Evolutionary conservation across 1,284 basidiomycete genomes (phyloP), one percentile per base, ranked within the genome.

Genomic region (Volvariella surrecta): DNA sequence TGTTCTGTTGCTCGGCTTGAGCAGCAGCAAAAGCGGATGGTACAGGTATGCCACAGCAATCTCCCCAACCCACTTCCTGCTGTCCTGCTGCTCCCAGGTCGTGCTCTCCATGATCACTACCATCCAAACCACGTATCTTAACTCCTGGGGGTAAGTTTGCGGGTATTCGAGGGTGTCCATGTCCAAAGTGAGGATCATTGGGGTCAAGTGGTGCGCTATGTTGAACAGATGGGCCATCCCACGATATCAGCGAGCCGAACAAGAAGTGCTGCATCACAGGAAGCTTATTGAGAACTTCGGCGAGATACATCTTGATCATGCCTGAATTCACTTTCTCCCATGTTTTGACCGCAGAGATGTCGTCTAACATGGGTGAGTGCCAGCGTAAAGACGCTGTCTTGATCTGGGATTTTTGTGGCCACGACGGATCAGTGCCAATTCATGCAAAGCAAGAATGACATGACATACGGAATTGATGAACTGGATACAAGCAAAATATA

Each of bases 301-400:
- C 94, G 32, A 74, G 75, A 64, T 94, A 98, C 95, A 99, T 99
- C 64, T 98, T 99, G 61, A 89, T 74, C 92, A 99, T 97, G 8
- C 95, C 96, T n/a, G 74, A 67, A 61, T 99, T 97, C 50, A 98
- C 92, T 61, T 98, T 98, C 57, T 88, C 82, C 94, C 94, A 98
- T 1, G 90, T 89, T 64, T 94, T 96, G 44, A 96, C 83, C 3
- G 84, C 91, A 0, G 92, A 95, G 48, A 99, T 99, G 59, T 98
- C 95, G 58, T 98, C 92, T 9, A 99, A 76, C 95, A 99, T 99
- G 0, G 95, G 96, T 0, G 92, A 97, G 65, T 99, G 96, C 96
- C 95, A 99, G 40, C 94, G 76, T 2, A 99, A 70, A 0, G 91
- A 93, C 0, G 93, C 93, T 0, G 93, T 94, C 63, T 99, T 98